Conservation (phyloP, 2,329 filamentous ascomycete genomes). For the Bipolaris victoriae region DNA sequence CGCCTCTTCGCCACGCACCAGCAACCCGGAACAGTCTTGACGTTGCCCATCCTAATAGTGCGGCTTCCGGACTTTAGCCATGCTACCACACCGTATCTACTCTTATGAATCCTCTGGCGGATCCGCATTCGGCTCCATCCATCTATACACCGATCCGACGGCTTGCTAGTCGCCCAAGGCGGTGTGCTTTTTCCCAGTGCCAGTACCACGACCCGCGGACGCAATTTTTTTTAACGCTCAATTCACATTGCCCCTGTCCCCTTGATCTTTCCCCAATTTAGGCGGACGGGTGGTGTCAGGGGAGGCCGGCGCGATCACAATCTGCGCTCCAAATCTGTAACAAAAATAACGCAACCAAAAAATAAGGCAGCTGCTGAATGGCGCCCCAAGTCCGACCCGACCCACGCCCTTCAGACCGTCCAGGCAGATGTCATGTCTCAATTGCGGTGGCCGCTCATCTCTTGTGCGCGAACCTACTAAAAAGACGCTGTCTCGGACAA, state of each 20-base stretch:
- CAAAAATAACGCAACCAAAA: constrained; percentile 4
- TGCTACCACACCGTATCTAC: constrained; percentile 2
- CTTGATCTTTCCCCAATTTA: constrained; percentile 9
- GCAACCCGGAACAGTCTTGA: constrained; percentile 3
- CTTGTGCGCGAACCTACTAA: not conserved
- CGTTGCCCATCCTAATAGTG: constrained; percentile 5
- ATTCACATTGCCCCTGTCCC: not conserved
- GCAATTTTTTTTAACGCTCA: constrained; percentile 15
- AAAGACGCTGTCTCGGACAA: constrained; percentile 2
- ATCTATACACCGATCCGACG: constrained; percentile 9
- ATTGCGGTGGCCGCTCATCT: not conserved
- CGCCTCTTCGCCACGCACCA: constrained; percentile 6
- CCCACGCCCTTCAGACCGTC: not conserved
- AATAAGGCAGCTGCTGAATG: not conserved
- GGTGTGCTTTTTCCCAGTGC: constrained; percentile 13
- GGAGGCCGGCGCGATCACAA: constrained; percentile 7
- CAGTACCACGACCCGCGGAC: constrained; percentile 9
- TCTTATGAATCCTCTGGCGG: constrained; percentile 4
- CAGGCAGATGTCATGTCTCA: not conserved
- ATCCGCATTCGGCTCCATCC: constrained; percentile 14
- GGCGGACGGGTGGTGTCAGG: constrained; percentile 15
- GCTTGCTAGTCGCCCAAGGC: constrained; percentile 8
- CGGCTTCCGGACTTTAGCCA: constrained; percentile 11
- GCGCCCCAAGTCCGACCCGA: not conserved
- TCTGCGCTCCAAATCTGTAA: constrained; percentile 10